Conservation (phyloP, 306 rosid species). For the Clitoria ternatea region DNA sequence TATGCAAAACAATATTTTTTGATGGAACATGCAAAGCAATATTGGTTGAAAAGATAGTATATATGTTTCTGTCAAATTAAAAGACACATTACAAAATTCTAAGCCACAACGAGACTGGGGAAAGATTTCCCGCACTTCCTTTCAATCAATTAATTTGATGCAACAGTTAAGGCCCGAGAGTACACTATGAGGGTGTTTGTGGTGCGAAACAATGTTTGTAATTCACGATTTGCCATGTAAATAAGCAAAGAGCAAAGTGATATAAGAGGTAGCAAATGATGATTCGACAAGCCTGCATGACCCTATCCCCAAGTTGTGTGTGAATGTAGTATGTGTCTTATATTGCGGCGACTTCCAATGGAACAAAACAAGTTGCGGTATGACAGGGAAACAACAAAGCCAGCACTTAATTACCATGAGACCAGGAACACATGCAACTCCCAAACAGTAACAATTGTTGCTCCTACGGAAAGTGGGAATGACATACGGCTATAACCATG, state of each 20-base stretch:
- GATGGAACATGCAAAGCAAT: too few relatives aligned
- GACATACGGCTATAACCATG: slow-evolving; percentile 10
- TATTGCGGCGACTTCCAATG: neutral
- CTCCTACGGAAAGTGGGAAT: slow-evolving; percentile 15
- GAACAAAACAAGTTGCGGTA: slow-evolving; percentile 19
- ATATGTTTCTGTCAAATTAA: too few relatives aligned
- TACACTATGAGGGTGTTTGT: too few relatives aligned
- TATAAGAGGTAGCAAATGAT: neutral
- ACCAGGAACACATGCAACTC: neutral
- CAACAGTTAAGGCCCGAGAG: too few relatives aligned
- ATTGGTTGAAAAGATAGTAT: too few relatives aligned
- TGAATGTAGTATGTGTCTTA: neutral
- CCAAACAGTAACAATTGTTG: neutral
- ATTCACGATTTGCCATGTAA: neutral
- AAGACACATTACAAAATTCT: too few relatives aligned
- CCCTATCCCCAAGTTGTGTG: neutral
- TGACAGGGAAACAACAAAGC: slow-evolving; percentile 23
- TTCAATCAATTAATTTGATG: too few relatives aligned
- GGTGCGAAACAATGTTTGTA: neutral
- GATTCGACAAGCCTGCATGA: neutral
- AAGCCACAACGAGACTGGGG: too few relatives aligned
- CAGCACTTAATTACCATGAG: neutral
- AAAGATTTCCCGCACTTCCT: too few relatives aligned
- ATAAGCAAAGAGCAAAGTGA: neutral
- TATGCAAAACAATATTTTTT: too few relatives aligned